Evolutionary conservation across 306 rosid genomes (phyloP).

Genomic region (Gastrolobium villosum): DNA sequence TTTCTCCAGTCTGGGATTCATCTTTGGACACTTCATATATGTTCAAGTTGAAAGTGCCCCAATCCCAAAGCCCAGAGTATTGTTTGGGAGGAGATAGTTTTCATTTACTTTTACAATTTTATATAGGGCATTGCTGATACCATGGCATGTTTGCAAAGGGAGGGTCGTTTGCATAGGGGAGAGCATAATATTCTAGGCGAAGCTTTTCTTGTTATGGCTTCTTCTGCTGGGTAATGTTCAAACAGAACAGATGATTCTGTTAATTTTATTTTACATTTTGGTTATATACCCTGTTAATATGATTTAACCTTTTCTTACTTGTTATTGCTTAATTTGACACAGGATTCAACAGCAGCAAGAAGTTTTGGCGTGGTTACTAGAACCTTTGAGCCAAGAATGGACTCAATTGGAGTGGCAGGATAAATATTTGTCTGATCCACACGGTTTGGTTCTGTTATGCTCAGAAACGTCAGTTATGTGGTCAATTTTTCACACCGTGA

Average conservation of each 20-base stretch:
- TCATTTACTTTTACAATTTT: conserved; percentile 51
- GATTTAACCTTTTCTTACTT: conserved; percentile 26
- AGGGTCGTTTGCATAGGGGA: conserved; percentile 86
- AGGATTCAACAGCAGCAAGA: conserved; percentile 97
- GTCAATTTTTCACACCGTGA: conserved; percentile 87
- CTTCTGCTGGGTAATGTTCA: conserved; percentile 88
- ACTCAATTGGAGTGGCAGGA: conserved; percentile 89
- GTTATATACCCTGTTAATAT: conserved; percentile 34
- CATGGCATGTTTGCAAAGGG: conserved; percentile 87
- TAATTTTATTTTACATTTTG: conserved; percentile 13
- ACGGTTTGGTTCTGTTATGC: conserved; percentile 80
- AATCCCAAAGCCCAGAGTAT: not conserved
- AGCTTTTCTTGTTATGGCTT: conserved; percentile 98
- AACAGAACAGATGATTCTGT: conserved; percentile 20
- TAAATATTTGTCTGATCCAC: conserved; percentile 86
- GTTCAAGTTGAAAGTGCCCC: conserved; percentile 18
- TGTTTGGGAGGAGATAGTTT: conserved; percentile 37
- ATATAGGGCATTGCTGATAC: conserved; percentile 92
- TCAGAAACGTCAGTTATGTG: conserved; percentile 85
- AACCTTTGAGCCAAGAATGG: conserved; percentile 95
- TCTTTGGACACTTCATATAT: conserved; percentile 21
- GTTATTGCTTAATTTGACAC: conserved; percentile 54
- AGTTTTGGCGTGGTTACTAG: conserved; percentile 92
- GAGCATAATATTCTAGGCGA: conserved; percentile 98
- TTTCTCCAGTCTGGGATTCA: conserved; percentile 28